Base-by-base conservation (phyloP, 2,329 filamentous ascomycete genomes). In the Claviceps maximensis region DNA sequence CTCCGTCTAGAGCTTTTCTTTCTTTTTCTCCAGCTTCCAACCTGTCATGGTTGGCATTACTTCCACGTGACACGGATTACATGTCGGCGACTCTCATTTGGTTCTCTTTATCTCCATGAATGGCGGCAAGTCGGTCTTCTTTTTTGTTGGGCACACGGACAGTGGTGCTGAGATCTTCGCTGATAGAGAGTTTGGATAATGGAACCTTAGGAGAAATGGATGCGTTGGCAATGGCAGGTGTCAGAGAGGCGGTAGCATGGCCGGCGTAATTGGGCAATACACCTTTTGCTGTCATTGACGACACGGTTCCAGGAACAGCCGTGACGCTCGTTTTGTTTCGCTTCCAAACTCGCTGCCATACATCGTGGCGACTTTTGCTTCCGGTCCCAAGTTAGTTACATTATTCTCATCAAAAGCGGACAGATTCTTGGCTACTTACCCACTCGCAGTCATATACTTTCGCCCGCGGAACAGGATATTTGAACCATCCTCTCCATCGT, bases 211-310 rank as follows among this genome's bases (percentile, higher is more conserved):
- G 58, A 45, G 69, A 65, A 25, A 60, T 58, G 25, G 66, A 63
- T 21, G 66, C 59, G 55, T 72, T 72, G 38, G 67, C 69, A 48
- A 73, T 69, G 23, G 71, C 62, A 17, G 74, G 74, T 10, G 69
- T 65, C 21, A 77, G 65, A 47, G 73, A 77, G 23, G 76, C 75
- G 10, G 75, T 73, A 23, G 76, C 76, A 59, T 78, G 67, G 19
- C 76, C 76, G 10, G 69, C 63, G 53, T 76, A 79, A 33, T 77
- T 74, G 17, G 76, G 77, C 47, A 80, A 63, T 45, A 75, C 71
- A n/a, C 76, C 77, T 29, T 73, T 75, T 8, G 73, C 77, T 13
- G 75, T 79, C 46, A 72, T 74, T 3, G 77, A 74, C 2, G 76
- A 77, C 48, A 80, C 65, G 10, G 75, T 67, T 49, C 76, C 68